A percentile compares a stretch with the other conserved stretches of the same genome.
phyloP scores from a whole-genome alignment of 2,329 filamentous ascomycete genomes.

The Fusarium sp. region DNA sequence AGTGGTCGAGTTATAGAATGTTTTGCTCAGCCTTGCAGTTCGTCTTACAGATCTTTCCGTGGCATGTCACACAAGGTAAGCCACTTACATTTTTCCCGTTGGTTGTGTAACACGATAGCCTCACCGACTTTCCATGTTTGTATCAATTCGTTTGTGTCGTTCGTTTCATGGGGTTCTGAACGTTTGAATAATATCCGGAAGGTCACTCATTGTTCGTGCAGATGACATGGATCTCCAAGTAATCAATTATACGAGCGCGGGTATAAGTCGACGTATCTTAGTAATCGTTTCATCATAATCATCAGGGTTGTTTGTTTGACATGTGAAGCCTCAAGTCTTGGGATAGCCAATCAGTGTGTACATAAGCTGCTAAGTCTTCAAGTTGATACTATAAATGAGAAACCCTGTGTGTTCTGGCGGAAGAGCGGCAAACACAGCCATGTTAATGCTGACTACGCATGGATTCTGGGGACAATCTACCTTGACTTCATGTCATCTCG shows the following conservation, averaged over 20 bases:
- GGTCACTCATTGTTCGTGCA: not conserved
- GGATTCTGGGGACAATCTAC: not conserved
- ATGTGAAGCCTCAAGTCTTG: not conserved
- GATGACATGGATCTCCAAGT: not conserved
- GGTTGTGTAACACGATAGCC: not conserved
- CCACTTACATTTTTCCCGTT: not conserved
- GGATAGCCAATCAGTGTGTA: not conserved
- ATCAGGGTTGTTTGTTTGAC: not conserved
- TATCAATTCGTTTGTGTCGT: not conserved
- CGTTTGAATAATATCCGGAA: not conserved
- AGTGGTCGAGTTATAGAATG: not conserved
- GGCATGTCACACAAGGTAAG: not conserved
- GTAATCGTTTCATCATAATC: not conserved
- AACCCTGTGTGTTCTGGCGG: no score
- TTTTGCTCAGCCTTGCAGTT: slow-evolving; percentile 9
- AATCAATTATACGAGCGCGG: not conserved
- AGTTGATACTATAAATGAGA: not conserved
- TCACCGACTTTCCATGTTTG: not conserved
- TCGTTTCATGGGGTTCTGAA: not conserved
- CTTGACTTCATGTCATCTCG: not conserved
- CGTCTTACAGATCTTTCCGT: not conserved
- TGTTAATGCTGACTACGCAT: not conserved
- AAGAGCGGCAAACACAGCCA: not conserved
- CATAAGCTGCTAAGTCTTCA: not conserved
- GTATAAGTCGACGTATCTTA: not conserved